These are phyloP conservation scores for Trebouxiophyceae sp. DNA, from an alignment of 163 green algal genomes.

Conservation along the genomic window DNA sequence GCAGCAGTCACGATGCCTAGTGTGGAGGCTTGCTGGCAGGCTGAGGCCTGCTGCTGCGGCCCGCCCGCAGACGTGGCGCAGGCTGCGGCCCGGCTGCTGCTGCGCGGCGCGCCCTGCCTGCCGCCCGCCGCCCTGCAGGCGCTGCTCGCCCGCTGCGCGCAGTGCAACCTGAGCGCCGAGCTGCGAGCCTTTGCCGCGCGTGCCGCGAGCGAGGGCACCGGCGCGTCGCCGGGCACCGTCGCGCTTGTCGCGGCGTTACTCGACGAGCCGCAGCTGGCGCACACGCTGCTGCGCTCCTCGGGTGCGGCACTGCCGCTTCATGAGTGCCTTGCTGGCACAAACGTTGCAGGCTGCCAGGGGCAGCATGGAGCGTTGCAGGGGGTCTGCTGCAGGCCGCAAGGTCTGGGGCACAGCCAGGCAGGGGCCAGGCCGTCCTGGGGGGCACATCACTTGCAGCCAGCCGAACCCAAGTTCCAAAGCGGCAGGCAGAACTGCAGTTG, in stretches of 20 bases:
- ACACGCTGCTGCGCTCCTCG: constrained; percentile 4
- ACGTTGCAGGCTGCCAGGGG: not conserved
- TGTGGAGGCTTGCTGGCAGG: no score
- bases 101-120: not conserved
- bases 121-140: not conserved
- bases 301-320: not conserved
- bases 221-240: not conserved
- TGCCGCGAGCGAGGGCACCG: not conserved
- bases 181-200: not conserved
- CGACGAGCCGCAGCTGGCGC: not conserved
- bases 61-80: not conserved
- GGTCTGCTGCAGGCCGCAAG: not conserved
- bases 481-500: not conserved
- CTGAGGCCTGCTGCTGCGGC: no score
- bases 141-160: not conserved
- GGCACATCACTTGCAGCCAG: no score
- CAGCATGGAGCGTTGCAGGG: not conserved
- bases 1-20: no score
- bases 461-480: no score
- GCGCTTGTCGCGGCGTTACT: not conserved
- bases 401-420: no score
- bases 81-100: not conserved
- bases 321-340: not conserved
- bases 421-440: no score
- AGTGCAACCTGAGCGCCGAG: not conserved